Evolutionary conservation across 2,329 filamentous ascomycete species (phyloP), one percentile per base, ranked within the genome.

Genomic region (Colletotrichum neosansevieriae): DNA sequence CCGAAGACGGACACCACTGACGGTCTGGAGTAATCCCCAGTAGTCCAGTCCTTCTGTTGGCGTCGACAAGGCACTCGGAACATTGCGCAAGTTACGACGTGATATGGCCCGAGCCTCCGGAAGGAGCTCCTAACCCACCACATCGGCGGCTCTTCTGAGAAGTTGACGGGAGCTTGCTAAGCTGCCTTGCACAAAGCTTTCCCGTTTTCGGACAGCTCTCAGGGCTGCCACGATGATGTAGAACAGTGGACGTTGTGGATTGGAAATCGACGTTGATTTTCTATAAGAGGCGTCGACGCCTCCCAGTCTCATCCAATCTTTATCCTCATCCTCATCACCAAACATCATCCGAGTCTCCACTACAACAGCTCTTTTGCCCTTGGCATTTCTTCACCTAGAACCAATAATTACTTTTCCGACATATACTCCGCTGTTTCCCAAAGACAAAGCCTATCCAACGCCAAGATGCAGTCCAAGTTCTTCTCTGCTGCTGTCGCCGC

Each of bases 391-490:
- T 29, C 29, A 2, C 7, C 29, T 1, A 29, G 6, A 29, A 29
- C 6, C 29, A 9, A 29, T 6, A 9, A 29, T 9, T 29, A 29
- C 12, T 10, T 17, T 24, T 24, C 36, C 44, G 6, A 38, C 21
- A 50, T 10, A 7, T 15, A 4, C 19, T 19, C 29, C 29, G 29
- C 29, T 2, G 9, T 29, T 9, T 9, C 29, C 7, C 29, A 29
- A 29, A 6, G 29, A 2, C 29, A 29, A 13, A 49, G 2, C 13
- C 3, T 7, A 11, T 54, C 10, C 29, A n/a, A 3, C 40, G 15
- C 40, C 63, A 69, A 50, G 3, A 72, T 72, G 71, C 62, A 71
- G 56, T 60, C 56, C 57, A 70, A 66, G 58, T 42, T 71, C 40
- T 34, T 68, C 63, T 29, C 58, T 42, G 63, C 60, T 17, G 60